Base-by-base conservation (phyloP, 805 yeast species). In the Hanseniaspora nectarophila region DNA sequence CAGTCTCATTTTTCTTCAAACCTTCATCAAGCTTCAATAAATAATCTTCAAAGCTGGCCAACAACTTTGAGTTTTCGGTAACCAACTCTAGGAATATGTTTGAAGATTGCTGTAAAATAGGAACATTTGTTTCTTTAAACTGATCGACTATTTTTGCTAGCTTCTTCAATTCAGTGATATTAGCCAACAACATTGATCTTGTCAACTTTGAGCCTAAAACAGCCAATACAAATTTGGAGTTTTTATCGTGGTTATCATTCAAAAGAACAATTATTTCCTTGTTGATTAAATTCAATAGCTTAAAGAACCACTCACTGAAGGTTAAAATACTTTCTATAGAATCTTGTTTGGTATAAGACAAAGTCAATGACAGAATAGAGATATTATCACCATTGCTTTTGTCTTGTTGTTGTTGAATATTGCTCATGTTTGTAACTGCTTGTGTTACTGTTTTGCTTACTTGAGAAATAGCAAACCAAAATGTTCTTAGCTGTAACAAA, bases 291-390 rank as follows among this genome's bases (percentile, higher is more conserved):
- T 82, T 77, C 51, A 86, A 71, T 55, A 86, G 77, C 62, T 88
- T 96, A 31, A 86, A 75, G 57, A 85, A 75, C 96, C 97, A 90
- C 59, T 86, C 77, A 8, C 84, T 78, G 37, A 83, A 77, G 0
- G 97, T 97, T n/a, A 85, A 65, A 10, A 80, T 70, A 16, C 78
- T 72, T 58, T 81, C 69, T 3, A 83, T 72, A 55, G 78, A 72
- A 58, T 82, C 88, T 34, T 81, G 81, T 57, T 87, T 70, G 9
- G 73, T 69, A 21, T 75, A 70, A 1, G 80, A 72, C 3, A 46
- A 18, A 38, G 51, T 46, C 29, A 46, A 38, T 28, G 51, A 46
- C 9, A 46, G 51, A 78, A 82, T 54, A 71, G 75, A 43, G 75
- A 61, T 32, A 61, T 61, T 76, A 56, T 59, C 60, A 54, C 49